Conservation (phyloP, 2,329 filamentous ascomycete species). For the Curvularia sp. region DNA sequence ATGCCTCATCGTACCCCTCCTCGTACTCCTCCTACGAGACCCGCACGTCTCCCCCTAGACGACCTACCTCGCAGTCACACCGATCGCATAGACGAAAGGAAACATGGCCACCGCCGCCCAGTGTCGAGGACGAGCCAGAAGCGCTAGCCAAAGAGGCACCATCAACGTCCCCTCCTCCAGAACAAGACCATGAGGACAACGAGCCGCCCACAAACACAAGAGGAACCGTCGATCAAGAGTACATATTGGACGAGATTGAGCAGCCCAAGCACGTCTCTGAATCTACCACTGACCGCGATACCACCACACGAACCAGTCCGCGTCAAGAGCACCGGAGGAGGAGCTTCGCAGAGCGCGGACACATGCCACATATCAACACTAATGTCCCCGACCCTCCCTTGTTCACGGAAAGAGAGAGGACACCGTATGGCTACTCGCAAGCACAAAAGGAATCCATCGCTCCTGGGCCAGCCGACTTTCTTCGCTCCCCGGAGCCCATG, state of each 20-base stretch:
- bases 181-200: conserved; percentile 44
- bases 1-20: conserved; percentile 34
- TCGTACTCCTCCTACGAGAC: conserved; percentile 38
- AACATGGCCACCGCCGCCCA: conserved; percentile 66
- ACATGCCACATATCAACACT: conserved; percentile 47
- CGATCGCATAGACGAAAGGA: conserved; percentile 28
- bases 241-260: conserved; percentile 68
- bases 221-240: conserved; percentile 72
- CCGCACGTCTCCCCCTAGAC: conserved; percentile 36
- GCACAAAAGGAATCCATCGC: conserved; percentile 42
- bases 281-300: conserved; percentile 28
- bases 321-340: conserved; percentile 31
- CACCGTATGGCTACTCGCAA: conserved; percentile 56
- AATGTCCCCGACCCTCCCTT: conserved; percentile 49
- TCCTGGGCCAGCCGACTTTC: conserved; percentile 50
- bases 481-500: conserved; percentile 58
- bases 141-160: conserved; percentile 69
- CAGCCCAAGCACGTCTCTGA: conserved; percentile 60
- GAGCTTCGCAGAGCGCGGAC: conserved; percentile 46
- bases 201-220: conserved; percentile 67
- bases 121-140: conserved; percentile 71
- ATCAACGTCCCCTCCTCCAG: conserved; percentile 33
- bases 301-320: conserved; percentile 7
- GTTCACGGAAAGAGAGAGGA: conserved; percentile 51
- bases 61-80: conserved; percentile 26